Conservation (phyloP, 1,284 basidiomycete species). For the Lentinula novae-zelandiae region DNA sequence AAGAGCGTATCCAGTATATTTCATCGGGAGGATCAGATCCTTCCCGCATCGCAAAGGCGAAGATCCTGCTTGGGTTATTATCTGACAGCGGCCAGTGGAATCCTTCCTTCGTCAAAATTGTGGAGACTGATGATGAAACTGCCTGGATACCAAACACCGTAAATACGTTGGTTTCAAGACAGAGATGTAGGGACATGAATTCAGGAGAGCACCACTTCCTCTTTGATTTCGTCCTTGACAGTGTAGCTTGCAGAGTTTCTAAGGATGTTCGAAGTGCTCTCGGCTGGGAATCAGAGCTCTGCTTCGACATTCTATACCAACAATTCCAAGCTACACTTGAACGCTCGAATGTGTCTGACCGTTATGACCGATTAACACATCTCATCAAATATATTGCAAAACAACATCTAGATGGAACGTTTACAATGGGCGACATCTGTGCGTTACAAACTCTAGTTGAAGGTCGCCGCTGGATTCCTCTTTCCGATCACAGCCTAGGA, state of each 20-base stretch:
- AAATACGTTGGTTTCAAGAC: not conserved
- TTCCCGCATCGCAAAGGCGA: too few relatives aligned
- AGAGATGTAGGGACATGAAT: not conserved
- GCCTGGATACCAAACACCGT: not conserved
- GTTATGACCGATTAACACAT: not conserved
- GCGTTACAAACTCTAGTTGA: not conserved
- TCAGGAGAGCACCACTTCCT: not conserved
- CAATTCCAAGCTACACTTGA: not conserved
- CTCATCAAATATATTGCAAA: not conserved
- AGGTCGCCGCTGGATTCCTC: not conserved
- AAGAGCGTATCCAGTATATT: slow-evolving; percentile 30
- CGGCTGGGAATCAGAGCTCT: not conserved
- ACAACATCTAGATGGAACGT: not conserved
- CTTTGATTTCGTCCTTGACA: slow-evolving; percentile 1
- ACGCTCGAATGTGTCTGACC: not conserved
- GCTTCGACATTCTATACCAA: not conserved
- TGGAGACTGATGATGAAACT: not conserved
- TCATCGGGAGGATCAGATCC: slow-evolving; percentile 10
- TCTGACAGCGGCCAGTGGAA: not conserved
- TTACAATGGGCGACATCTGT: not conserved
- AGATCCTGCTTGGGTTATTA: not conserved
- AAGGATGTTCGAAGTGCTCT: not conserved
- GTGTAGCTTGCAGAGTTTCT: not conserved
- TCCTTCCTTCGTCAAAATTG: not conserved
- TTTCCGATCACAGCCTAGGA: not conserved